Conservation (phyloP, 306 rosid genomes). For the Ziziphus jujuba region DNA sequence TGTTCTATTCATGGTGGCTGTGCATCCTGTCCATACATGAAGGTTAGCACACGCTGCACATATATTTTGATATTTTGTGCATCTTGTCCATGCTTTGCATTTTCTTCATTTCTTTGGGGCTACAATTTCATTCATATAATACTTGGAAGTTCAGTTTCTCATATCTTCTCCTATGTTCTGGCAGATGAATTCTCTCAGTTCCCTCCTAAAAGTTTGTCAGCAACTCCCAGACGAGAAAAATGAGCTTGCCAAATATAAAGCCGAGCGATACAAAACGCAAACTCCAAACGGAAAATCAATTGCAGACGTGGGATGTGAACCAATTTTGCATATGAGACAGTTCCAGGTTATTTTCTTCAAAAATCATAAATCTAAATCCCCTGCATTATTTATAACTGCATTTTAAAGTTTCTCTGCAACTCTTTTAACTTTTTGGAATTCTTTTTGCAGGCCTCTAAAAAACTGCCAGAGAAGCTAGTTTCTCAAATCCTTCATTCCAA, state of each 20-base stretch:
- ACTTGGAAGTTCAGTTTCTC: slow-evolving; percentile 31
- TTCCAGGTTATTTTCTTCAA: slow-evolving; percentile 69
- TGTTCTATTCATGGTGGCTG: slow-evolving; percentile 96
- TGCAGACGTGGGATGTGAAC: slow-evolving; percentile 96
- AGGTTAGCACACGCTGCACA: slow-evolving; percentile 47
- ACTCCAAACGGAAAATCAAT: slow-evolving; percentile 86
- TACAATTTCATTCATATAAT: neutral
- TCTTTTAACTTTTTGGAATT: slow-evolving; percentile 15
- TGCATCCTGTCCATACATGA: slow-evolving; percentile 99
- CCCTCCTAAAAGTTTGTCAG: slow-evolving; percentile 78
- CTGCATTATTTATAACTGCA: neutral
- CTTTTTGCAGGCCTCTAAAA: slow-evolving; percentile 67
- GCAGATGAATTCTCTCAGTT: slow-evolving; percentile 93
- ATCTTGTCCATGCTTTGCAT: neutral
- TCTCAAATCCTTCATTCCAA: slow-evolving; percentile 50
- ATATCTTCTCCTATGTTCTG: slow-evolving; percentile 14
- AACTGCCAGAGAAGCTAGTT: slow-evolving; percentile 81
- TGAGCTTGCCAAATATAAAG: slow-evolving; percentile 53
- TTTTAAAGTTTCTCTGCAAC: neutral
- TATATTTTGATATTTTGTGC: neutral
- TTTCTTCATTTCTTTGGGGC: neutral
- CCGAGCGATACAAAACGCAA: slow-evolving; percentile 64
- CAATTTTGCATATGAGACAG: slow-evolving; percentile 94
- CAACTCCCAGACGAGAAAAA: slow-evolving; percentile 53
- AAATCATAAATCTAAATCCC: neutral